Conservation (phyloP, 345 rosid genomes). For the Orychophragmus violaceus region DNA sequence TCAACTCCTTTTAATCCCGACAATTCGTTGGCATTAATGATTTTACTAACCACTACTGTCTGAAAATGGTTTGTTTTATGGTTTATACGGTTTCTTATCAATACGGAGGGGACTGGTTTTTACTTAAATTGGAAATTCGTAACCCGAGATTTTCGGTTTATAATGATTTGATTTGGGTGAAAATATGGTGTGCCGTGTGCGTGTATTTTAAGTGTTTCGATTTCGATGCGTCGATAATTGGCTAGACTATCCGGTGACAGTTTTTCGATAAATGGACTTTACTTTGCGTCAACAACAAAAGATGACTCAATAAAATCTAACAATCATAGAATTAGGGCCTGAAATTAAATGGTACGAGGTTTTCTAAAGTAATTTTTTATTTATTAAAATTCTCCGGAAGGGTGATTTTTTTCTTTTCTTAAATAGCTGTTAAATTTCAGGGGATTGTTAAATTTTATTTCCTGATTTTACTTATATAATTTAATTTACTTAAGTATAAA, state of each 20-base stretch:
- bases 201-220: too few species aligned
- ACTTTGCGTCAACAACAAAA: constrained; percentile 2
- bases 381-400: background rate
- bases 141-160: constrained; percentile 8
- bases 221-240: too few species aligned
- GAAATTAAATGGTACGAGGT: constrained; percentile 33
- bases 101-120: background rate
- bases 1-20: background rate
- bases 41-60: background rate
- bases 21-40: background rate
- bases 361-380: background rate
- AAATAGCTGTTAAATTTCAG: background rate
- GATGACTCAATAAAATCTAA: constrained; percentile 13
- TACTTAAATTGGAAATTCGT: background rate
- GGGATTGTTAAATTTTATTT: background rate
- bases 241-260: too few species aligned
- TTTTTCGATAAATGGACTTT: too few species aligned
- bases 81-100: background rate
- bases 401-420: background rate
- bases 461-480: background rate
- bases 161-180: constrained; percentile 2
- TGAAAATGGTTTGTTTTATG: background rate
- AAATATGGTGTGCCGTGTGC: too few species aligned
- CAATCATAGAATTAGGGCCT: constrained; percentile 21
- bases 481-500: too few species aligned